Percentiles rank a stretch among this genome's conserved stretches.
These are phyloP conservation scores for Beta corolliflora DNA, from an alignment of 179 eudicot species.

Conservation along the genomic window DNA sequence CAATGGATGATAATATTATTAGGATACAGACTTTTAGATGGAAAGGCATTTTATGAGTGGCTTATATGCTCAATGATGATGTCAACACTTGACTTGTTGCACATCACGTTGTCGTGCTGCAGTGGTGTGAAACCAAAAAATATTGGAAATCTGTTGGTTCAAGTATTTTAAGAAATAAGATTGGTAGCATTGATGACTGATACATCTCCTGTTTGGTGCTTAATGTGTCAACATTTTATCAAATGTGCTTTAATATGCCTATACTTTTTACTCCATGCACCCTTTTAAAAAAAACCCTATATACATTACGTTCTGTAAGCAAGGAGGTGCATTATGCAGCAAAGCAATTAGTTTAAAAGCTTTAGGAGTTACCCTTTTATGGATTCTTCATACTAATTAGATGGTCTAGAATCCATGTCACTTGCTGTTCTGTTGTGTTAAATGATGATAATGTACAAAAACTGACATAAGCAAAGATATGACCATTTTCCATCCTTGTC, in stretches of 20 bases:
- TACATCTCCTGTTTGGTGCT: neutral
- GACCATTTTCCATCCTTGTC: too few relatives aligned
- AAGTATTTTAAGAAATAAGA: neutral
- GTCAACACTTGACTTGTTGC: neutral
- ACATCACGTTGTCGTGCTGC: neutral
- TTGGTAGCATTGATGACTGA: neutral
- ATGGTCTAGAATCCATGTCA: neutral
- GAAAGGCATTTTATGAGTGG: constrained; percentile 6
- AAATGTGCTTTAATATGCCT: neutral
- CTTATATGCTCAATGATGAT: constrained; percentile 10
- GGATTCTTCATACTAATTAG: neutral
- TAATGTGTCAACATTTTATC: neutral
- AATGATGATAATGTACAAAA: neutral
- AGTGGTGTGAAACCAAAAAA: neutral
- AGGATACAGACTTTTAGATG: neutral
- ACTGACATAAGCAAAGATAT: neutral
- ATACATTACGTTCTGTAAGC: neutral
- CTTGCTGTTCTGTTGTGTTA: neutral
- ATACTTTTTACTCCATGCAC: neutral
- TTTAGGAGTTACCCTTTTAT: neutral
- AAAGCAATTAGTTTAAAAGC: neutral
- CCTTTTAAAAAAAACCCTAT: neutral
- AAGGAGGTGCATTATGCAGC: neutral
- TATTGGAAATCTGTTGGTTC: neutral
- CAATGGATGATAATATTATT: neutral